Percentiles rank a stretch among this genome's conserved stretches.
Conservation (phyloP, 2,329 filamentous ascomycete genomes). For the Colletotrichum spaethianum region DNA sequence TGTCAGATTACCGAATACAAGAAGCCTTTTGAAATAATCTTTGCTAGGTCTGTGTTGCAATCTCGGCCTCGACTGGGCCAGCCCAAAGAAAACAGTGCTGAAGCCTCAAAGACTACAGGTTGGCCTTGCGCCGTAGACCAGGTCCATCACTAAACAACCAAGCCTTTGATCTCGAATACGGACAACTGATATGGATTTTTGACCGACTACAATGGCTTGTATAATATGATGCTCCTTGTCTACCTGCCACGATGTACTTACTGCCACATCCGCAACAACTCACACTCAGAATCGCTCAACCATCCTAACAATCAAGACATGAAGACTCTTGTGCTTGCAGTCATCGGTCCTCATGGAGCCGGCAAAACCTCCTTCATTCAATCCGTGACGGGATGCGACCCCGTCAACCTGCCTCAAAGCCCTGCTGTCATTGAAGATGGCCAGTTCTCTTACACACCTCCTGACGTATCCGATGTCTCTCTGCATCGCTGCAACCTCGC, state of each 20-base stretch:
- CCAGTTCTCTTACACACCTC: neutral
- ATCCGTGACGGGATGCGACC: neutral
- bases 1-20: neutral
- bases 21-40: neutral
- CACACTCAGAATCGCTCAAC: neutral
- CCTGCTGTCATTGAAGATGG: neutral
- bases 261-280: neutral
- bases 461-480: neutral
- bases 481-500: neutral
- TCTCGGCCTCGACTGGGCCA: too few relatives aligned
- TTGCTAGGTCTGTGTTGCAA: too few relatives aligned
- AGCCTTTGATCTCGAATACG: neutral
- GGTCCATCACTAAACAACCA: neutral
- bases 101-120: neutral
- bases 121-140: neutral
- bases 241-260: neutral
- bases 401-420: neutral
- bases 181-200: neutral
- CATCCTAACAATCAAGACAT: neutral
- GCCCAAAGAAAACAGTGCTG: neutral
- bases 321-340: neutral
- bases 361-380: conserved; percentile 9
- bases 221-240: neutral
- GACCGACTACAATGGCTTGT: neutral
- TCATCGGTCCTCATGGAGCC: neutral